phyloP scores from a whole-genome alignment of 2,329 filamentous ascomycete species.

The Exophiala sp. region DNA sequence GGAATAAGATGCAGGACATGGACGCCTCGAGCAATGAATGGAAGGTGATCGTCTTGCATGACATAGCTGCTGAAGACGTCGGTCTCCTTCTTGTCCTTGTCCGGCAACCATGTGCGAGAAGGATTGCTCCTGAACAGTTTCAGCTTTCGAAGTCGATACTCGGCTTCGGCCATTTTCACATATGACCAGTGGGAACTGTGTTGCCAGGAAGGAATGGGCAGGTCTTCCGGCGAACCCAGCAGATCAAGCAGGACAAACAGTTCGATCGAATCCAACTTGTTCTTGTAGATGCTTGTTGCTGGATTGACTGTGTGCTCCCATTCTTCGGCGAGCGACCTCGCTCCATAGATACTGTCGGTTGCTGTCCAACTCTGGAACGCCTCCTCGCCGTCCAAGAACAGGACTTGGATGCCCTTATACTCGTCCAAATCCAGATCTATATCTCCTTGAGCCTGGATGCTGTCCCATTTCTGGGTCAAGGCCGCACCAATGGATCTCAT shows the following conservation, averaged over 20 bases:
- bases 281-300: slow-evolving; percentile 67
- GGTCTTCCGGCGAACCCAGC: slow-evolving; percentile 60
- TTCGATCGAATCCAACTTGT: slow-evolving; percentile 69
- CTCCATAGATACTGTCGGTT: slow-evolving; percentile 80
- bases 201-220: slow-evolving; percentile 78
- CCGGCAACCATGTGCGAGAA: slow-evolving; percentile 29
- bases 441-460: slow-evolving; percentile 56
- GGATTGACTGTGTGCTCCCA: slow-evolving; percentile 71
- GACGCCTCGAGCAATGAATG: slow-evolving; percentile 81
- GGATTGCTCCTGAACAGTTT: slow-evolving; percentile 58
- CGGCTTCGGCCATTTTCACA: slow-evolving; percentile 64
- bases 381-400: slow-evolving; percentile 91
- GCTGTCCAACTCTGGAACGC: slow-evolving; percentile 76
- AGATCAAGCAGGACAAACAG: slow-evolving; percentile 90
- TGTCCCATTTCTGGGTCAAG: slow-evolving; percentile 73
- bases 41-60: slow-evolving; percentile 83
- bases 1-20: slow-evolving; percentile 87
- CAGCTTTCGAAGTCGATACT: slow-evolving; percentile 65
- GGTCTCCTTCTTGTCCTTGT: slow-evolving; percentile 32
- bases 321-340: slow-evolving; percentile 69
- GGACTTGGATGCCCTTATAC: slow-evolving; percentile 76
- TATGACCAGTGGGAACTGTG: slow-evolving; percentile 92
- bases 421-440: slow-evolving; percentile 55
- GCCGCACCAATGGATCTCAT: slow-evolving; percentile 73
- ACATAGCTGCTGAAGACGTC: slow-evolving; percentile 45